A percentile compares a stretch with the other conserved stretches of the same genome.
These are phyloP conservation scores for Chenopodium berlandieri DNA, from an alignment of 148 eudicot genomes.

Conservation along the genomic window DNA sequence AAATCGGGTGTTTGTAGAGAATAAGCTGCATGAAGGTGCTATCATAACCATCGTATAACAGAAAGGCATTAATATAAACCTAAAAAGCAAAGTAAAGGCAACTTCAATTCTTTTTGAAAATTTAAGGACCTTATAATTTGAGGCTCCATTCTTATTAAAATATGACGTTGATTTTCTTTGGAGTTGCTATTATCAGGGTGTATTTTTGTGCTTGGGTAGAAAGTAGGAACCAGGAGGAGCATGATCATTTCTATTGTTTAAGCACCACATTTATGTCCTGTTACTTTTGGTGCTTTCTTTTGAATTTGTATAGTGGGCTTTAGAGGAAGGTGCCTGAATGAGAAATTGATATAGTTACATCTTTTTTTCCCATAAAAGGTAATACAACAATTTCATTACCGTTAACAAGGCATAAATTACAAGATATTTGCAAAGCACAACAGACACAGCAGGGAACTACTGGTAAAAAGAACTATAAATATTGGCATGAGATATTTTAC, in stretches of 20 bases:
- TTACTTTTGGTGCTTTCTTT: not conserved
- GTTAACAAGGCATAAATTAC: not conserved
- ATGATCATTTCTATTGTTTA: not conserved
- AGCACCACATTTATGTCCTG: not conserved
- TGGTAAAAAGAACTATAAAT: not conserved
- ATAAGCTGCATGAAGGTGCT: not conserved
- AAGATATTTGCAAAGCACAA: not conserved
- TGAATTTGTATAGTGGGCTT: not conserved
- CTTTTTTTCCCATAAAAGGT: not conserved
- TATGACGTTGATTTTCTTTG: not conserved
- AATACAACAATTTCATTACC: no score
- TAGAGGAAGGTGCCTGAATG: not conserved
- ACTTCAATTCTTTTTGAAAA: not conserved
- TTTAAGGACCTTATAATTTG: not conserved
- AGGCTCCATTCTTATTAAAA: not conserved
- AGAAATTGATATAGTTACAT: not conserved
- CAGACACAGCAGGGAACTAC: no score
- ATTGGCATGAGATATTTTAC: no score
- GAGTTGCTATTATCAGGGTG: not conserved
- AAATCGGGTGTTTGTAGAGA: no score
- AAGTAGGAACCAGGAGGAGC: not conserved
- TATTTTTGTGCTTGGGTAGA: not conserved
- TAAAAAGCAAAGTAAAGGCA: not conserved
- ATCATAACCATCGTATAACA: not conserved
- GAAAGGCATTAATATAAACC: not conserved